Conservation (phyloP, 1,139 yeast species). For the Blastobotrys malaysiensis region DNA sequence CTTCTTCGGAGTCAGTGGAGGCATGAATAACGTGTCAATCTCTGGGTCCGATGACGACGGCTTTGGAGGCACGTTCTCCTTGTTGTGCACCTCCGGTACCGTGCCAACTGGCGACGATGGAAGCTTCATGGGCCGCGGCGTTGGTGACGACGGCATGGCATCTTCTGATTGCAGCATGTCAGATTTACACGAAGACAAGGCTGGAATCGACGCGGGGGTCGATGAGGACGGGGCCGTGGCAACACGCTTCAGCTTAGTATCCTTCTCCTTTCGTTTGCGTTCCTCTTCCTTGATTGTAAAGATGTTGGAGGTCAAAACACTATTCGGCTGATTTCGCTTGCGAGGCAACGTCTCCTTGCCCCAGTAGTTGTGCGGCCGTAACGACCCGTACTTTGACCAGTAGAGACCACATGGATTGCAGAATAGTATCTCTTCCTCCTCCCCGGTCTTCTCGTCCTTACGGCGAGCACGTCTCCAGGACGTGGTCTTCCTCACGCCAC, state of each 20-base stretch:
- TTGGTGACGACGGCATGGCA: background rate
- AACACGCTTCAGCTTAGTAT: background rate
- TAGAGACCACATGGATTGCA: slow-evolving; percentile 39
- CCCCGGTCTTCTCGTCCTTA: background rate
- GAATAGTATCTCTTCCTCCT: slow-evolving; percentile 11
- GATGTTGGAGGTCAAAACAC: background rate
- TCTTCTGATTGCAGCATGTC: background rate
- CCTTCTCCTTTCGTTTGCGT: background rate
- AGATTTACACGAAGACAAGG: background rate
- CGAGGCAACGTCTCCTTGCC: slow-evolving; percentile 6
- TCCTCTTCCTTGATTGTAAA: background rate
- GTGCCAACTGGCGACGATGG: background rate
- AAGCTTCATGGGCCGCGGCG: background rate
- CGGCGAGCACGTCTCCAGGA: slow-evolving; percentile 32
- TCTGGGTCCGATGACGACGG: slow-evolving; percentile 6
- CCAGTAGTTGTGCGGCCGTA: slow-evolving; percentile 35
- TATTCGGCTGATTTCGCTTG: background rate
- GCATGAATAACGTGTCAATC: slow-evolving; percentile 18
- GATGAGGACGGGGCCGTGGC: background rate
- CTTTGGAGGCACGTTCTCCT: background rate
- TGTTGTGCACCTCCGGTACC: background rate
- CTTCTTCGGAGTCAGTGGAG: slow-evolving; percentile 19
- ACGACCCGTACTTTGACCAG: slow-evolving; percentile 26
- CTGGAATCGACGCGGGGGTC: background rate
- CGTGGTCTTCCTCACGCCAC: slow-evolving; percentile 33